Conservation (phyloP, 2,329 filamentous ascomycete species). For the Ceratocystis eucalypticola region DNA sequence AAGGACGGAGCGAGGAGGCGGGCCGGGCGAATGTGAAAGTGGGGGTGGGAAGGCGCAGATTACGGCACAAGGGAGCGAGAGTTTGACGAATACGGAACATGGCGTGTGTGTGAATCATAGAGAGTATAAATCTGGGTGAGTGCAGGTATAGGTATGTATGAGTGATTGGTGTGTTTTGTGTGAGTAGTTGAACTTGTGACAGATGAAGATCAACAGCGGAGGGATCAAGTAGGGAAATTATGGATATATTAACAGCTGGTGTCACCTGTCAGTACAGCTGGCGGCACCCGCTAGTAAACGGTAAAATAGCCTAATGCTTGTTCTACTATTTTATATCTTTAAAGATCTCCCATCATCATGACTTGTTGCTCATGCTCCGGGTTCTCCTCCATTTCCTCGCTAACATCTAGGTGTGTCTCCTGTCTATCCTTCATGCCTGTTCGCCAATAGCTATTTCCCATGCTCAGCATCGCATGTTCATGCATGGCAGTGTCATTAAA, state of each 20-base stretch:
- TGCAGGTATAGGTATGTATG: neutral
- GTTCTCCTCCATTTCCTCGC: neutral
- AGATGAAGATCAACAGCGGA: neutral
- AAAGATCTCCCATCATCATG: neutral
- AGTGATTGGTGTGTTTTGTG: neutral
- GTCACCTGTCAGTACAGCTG: neutral
- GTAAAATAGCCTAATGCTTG: neutral
- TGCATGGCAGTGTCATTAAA: constrained; percentile 5
- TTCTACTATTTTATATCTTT: neutral
- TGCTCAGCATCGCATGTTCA: neutral
- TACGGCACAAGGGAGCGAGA: constrained; percentile 21
- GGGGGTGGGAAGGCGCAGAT: constrained; percentile 13
- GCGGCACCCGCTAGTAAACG: neutral
- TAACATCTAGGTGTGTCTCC: neutral
- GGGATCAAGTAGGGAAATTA: neutral
- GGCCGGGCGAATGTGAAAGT: constrained; percentile 15
- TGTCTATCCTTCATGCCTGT: neutral
- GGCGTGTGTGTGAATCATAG: neutral
- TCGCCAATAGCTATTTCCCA: constrained; percentile 15
- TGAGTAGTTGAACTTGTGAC: neutral
- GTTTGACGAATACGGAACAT: constrained; percentile 8
- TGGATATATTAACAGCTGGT: neutral
- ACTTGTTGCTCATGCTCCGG: neutral
- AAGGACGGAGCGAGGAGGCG: constrained; percentile 33
- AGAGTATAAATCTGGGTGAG: neutral